phyloP scores from a whole-genome alignment of 192 early-diverging fungal genomes.

The Dissophora ornata region DNA sequence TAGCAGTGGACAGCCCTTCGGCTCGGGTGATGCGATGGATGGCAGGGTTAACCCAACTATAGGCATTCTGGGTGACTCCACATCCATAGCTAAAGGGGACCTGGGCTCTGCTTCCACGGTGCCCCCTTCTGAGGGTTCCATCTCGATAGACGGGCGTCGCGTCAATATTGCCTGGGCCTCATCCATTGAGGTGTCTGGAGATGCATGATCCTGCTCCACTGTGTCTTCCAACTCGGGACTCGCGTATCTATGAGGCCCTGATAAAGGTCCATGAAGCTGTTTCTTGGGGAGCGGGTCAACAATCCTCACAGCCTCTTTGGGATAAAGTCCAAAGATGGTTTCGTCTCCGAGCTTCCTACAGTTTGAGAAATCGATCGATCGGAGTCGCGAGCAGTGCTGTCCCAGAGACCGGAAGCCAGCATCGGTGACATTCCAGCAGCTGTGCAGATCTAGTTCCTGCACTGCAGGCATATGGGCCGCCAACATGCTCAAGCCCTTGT shows the following conservation, averaged over 20 bases:
- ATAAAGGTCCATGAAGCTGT: slow-evolving; percentile 12
- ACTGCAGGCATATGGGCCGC: slow-evolving; percentile 55
- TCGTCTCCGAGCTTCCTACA: slow-evolving; percentile 80
- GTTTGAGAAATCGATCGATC: slow-evolving; percentile 76
- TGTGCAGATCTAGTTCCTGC: slow-evolving; percentile 65
- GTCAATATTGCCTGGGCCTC: slow-evolving; percentile 11
- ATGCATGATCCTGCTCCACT: not conserved
- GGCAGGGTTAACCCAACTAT: not conserved
- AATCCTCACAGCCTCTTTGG: slow-evolving; percentile 29
- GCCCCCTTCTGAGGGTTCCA: not conserved
- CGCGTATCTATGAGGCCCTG: not conserved
- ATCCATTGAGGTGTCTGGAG: slow-evolving; percentile 28
- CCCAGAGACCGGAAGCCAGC: slow-evolving; percentile 63
- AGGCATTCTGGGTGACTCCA: not conserved
- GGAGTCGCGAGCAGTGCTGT: slow-evolving; percentile 57
- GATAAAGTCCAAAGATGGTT: slow-evolving; percentile 66
- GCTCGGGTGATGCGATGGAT: not conserved
- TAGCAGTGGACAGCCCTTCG: slow-evolving; percentile 44
- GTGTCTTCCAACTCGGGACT: slow-evolving; percentile 7
- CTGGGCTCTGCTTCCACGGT: not conserved
- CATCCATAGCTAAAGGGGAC: slow-evolving; percentile 7
- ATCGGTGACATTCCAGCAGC: slow-evolving; percentile 81
- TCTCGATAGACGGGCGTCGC: slow-evolving; percentile 11
- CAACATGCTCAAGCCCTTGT: slow-evolving; percentile 64
- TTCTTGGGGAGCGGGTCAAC: not conserved